Evolutionary conservation across 78 protist species (phyloP), one percentile per base, ranked within the genome.

Genomic region (Neovahlkampfia damariscottae): DNA sequence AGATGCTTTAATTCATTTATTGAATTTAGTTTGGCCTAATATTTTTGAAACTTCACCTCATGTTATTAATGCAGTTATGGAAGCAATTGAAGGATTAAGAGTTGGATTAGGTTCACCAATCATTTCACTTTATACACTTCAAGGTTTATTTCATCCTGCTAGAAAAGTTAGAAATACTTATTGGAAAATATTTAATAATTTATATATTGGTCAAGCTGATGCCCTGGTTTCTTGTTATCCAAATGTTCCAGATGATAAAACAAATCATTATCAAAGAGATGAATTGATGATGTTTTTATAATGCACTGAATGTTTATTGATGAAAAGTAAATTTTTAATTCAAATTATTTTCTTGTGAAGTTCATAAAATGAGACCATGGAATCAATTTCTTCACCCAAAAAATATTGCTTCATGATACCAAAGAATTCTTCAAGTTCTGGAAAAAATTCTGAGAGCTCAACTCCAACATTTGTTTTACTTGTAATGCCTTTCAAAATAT

Each of bases 21-120:
- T 98, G 73, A 98, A 98, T 81, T 86, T 67, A 41, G 92, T 97
- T 31, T 96, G 98, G 98, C 99, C 99, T 3, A 97, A 98, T 89
- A 85, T 97, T 39, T 93, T 98, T 78, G 99, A 98, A 83, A 82
- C 94, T 28, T 81, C 96, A 2, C 98, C 99, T 1, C 99, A 97
- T 78, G 96, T 97, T 35, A 91, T 98, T 84, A 88, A 91, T 41
- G 96, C 99, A 38, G 93, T 93, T 36, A 41, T 82, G 59, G 99
- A 96, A 10, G 98, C 99, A 0, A 88, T 98, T 8, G 99, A 95
- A 27, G 99, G 97, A 19, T 8, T 87, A 29, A 77, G 98, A n/a
- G 83, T 90, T 10, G 72, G 92, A 2, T 82, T 96, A 10, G 99
- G 99, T 4, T 91, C 98, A 8, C 69, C 84, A 38, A 31, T 40